Evolutionary conservation across 164 flowering plant species (phyloP).

Genomic region (Protea cynaroides): DNA sequence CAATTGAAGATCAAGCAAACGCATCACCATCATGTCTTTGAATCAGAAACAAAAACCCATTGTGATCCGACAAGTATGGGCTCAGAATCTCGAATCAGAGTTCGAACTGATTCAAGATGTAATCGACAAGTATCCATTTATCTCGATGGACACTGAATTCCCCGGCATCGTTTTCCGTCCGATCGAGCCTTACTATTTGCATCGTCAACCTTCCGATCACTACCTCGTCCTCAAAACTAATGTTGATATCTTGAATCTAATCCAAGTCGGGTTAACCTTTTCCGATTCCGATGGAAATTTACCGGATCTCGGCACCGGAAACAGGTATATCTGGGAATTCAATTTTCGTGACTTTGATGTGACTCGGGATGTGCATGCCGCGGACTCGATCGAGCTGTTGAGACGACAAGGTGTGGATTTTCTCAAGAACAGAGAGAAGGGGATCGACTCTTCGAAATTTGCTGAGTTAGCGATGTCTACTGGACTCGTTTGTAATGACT

Average conservation of each 20-base stretch:
- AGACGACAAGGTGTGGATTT: slow-evolving; percentile 8
- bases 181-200: not conserved
- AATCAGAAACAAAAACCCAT: slow-evolving; percentile 5
- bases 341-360: slow-evolving; percentile 6
- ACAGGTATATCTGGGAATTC: slow-evolving; percentile 5
- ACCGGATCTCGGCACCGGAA: slow-evolving; percentile 2
- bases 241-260: not conserved
- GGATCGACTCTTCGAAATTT: slow-evolving; percentile 1
- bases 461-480: not conserved
- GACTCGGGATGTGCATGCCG: not conserved
- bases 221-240: slow-evolving; percentile 1
- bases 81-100: slow-evolving; percentile 21
- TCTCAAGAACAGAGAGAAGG: not conserved
- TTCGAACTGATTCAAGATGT: slow-evolving; percentile 20
- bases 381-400: slow-evolving; percentile 6
- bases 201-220: not conserved
- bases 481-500: not conserved
- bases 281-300: not conserved
- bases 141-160: slow-evolving; percentile 36
- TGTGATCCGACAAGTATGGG: slow-evolving; percentile 25
- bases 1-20: too few relatives aligned
- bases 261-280: slow-evolving; percentile 1
- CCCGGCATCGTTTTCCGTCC: slow-evolving; percentile 28
- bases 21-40: not conserved
- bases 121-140: slow-evolving; percentile 17